phyloP scores from a whole-genome alignment of 2,329 filamentous ascomycete species.

The Ascochyta rabiei region DNA sequence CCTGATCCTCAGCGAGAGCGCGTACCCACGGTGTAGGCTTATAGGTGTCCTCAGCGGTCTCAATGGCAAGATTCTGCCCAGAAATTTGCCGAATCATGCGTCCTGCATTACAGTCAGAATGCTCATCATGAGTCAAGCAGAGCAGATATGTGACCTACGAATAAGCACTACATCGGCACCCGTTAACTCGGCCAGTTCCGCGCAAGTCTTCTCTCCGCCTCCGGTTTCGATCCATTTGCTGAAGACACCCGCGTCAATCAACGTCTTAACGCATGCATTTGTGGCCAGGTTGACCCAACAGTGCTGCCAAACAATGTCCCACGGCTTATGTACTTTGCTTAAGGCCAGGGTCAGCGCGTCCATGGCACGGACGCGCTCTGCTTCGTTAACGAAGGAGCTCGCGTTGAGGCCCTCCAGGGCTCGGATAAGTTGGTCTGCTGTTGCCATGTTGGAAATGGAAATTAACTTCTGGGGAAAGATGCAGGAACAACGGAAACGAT shows the following conservation, averaged over 20 bases:
- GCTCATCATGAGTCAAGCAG: slow-evolving; percentile 8
- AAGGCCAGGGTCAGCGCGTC: slow-evolving; percentile 17
- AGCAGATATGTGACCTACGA: slow-evolving; percentile 15
- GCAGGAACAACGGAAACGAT: slow-evolving; percentile 3
- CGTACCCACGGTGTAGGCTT: slow-evolving; percentile 16
- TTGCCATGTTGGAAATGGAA: slow-evolving; percentile 12
- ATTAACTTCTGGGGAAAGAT: slow-evolving; percentile 5
- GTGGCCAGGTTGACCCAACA: slow-evolving; percentile 17
- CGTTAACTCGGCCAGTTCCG: slow-evolving; percentile 15
- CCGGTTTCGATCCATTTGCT: slow-evolving; percentile 16
- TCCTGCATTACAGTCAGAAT: slow-evolving; percentile 13
- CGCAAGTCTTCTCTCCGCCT: slow-evolving; percentile 16
- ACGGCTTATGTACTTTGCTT: slow-evolving; percentile 17
- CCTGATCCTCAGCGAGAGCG: slow-evolving; percentile 16
- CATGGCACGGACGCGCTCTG: slow-evolving; percentile 16
- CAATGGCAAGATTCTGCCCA: slow-evolving; percentile 16
- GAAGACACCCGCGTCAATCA: slow-evolving; percentile 18
- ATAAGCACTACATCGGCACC: slow-evolving; percentile 17
- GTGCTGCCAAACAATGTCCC: slow-evolving; percentile 19
- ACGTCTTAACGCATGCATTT: slow-evolving; percentile 19
- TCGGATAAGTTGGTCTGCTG: slow-evolving; percentile 16
- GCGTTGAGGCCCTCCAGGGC: slow-evolving; percentile 12
- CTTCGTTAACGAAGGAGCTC: slow-evolving; percentile 12
- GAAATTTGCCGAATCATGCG: slow-evolving; percentile 19
- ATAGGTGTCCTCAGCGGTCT: slow-evolving; percentile 16